Evolutionary conservation across 176 grass and related monocot genomes (phyloP).

Genomic region (Eremochloa ophiuroides): DNA sequence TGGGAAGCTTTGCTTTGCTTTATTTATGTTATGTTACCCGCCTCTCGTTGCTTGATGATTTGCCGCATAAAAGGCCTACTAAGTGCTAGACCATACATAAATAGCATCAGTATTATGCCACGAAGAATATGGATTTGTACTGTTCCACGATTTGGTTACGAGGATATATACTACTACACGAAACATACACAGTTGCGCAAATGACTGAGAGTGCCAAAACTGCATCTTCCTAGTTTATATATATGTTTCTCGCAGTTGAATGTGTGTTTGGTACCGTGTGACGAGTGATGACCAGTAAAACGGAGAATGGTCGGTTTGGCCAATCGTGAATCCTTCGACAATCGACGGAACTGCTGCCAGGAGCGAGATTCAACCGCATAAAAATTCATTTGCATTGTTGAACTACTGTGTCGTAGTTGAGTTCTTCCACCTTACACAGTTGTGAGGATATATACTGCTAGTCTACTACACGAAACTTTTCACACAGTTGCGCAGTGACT

Average conservation of each 20-base stretch:
- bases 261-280: not conserved
- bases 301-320: not conserved
- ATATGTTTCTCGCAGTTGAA: not conserved
- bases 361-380: too few relatives aligned
- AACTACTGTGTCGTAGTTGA: too few relatives aligned
- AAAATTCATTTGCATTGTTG: too few relatives aligned
- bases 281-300: not conserved
- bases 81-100: not conserved
- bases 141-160: not conserved
- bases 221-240: not conserved
- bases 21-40: not conserved
- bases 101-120: not conserved
- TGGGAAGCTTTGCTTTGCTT: not conserved
- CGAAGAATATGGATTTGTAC: not conserved
- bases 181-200: not conserved
- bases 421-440: too few relatives aligned
- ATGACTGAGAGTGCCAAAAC: not conserved
- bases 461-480: too few relatives aligned
- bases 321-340: not conserved
- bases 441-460: too few relatives aligned
- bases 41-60: not conserved
- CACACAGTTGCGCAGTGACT: too few relatives aligned
- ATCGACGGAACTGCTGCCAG: too few relatives aligned
- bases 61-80: not conserved
- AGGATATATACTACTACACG: not conserved